Conservation (phyloP, 805 yeast genomes). For the Wickerhamomyces queroliae region DNA sequence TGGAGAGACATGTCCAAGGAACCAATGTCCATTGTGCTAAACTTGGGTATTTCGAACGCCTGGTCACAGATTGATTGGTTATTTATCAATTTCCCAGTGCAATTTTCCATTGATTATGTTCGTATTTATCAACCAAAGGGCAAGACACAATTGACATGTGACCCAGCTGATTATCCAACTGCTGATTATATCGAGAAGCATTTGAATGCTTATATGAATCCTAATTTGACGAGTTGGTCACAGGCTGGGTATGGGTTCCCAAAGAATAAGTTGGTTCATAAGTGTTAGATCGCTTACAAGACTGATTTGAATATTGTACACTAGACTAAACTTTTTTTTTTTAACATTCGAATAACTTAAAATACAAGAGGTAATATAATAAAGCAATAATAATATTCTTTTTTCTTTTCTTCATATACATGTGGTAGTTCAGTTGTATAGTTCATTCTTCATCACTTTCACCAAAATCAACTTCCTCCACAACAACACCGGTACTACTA, state of each 20-base stretch:
- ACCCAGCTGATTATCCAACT: constrained; percentile 43
- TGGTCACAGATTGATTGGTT: constrained; percentile 50
- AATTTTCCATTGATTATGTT: constrained; percentile 40
- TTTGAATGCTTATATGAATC: constrained; percentile 33
- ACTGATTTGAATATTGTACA: neutral
- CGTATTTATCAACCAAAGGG: constrained; percentile 44
- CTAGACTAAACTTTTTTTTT: neutral
- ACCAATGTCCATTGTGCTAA: constrained; percentile 44
- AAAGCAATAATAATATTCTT: too few relatives aligned
- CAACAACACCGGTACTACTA: neutral
- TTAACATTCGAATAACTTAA: neutral
- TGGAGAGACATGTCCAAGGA: constrained; percentile 42
- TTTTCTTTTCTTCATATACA: neutral
- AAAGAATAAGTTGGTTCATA: constrained; percentile 27
- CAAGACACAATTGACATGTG: constrained; percentile 36
- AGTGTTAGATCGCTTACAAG: constrained; percentile 5
- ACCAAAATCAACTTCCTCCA: constrained; percentile 25
- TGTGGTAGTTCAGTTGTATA: neutral
- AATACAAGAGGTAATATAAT: too few relatives aligned
- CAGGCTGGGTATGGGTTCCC: constrained; percentile 40
- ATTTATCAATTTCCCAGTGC: constrained; percentile 34
- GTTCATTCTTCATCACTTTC: constrained; percentile 23
- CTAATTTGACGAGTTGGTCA: constrained; percentile 38
- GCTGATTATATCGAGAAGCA: constrained; percentile 37
- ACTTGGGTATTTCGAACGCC: constrained; percentile 42